phyloP scores from a whole-genome alignment of 2,329 filamentous ascomycete genomes.

The Fusarium nodosum region DNA sequence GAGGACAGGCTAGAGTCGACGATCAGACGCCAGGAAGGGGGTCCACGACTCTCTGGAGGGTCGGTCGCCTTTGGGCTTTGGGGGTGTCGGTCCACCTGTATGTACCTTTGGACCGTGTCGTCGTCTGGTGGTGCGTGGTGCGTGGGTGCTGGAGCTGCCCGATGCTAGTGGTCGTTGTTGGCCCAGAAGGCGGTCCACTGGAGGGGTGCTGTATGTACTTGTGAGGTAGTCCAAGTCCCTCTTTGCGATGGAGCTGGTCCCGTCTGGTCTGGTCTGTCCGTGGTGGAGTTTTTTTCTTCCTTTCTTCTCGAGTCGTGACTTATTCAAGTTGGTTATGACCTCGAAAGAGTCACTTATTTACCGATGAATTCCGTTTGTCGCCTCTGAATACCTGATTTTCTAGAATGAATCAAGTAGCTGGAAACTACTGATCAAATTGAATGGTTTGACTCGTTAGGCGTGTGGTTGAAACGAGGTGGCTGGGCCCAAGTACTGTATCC shows the following conservation, averaged over 20 bases:
- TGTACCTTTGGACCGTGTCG: conserved; percentile 32
- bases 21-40: conserved; percentile 50
- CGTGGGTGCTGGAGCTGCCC: conserved; percentile 24
- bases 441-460: conserved; percentile 43
- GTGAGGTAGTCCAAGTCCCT: conserved; percentile 38
- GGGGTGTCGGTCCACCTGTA: conserved; percentile 46
- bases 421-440: conserved; percentile 30
- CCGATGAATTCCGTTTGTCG: conserved; percentile 33
- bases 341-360: conserved; percentile 39
- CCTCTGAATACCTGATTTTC: conserved; percentile 21
- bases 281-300: conserved; percentile 31
- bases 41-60: conserved; percentile 42
- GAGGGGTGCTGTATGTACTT: conserved; percentile 39
- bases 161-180: conserved; percentile 40
- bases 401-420: conserved; percentile 28
- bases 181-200: conserved; percentile 45
- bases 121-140: conserved; percentile 45
- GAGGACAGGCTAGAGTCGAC: conserved; percentile 44
- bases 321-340: conserved; percentile 37
- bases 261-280: conserved; percentile 29
- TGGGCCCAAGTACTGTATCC: conserved; percentile 16
- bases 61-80: conserved; percentile 42
- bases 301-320: conserved; percentile 29
- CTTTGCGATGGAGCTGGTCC: conserved; percentile 36
- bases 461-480: conserved; percentile 43